A percentile compares a stretch with the other conserved stretches of the same genome.
These are phyloP conservation scores for Arabidopsis suecica DNA, from an alignment of 345 rosid genomes.

Conservation along the genomic window DNA sequence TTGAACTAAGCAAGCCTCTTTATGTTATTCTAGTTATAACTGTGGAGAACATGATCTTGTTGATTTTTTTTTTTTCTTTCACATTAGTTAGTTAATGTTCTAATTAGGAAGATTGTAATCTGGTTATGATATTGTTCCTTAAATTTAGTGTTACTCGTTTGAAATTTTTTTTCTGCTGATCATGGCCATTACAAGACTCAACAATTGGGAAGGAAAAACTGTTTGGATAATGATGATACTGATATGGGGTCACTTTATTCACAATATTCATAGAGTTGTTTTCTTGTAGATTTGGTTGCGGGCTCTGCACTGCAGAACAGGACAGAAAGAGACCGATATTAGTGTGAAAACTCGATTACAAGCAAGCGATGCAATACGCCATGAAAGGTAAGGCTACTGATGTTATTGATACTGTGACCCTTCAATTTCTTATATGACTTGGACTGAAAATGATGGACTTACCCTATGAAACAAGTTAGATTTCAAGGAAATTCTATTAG, in stretches of 20 bases:
- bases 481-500: neutral
- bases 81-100: neutral
- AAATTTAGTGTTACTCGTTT: neutral
- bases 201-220: neutral
- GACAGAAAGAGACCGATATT: neutral
- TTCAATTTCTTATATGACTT: slow-evolving; percentile 1
- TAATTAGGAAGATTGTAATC: neutral
- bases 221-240: slow-evolving; percentile 7
- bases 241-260: neutral
- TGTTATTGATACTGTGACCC: neutral
- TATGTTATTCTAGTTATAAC: neutral
- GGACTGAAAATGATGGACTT: neutral
- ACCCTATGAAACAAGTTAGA: neutral
- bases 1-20: slow-evolving; percentile 9
- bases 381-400: slow-evolving; percentile 24
- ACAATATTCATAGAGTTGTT: neutral
- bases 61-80: neutral
- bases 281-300: slow-evolving; percentile 23
- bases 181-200: neutral
- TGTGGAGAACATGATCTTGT: slow-evolving; percentile 1
- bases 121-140: neutral
- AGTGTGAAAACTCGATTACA: neutral
- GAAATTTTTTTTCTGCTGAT: neutral
- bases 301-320: neutral
- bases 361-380: slow-evolving; percentile 9